Percentiles rank a stretch among this genome's conserved stretches.
These are phyloP conservation scores for Moricandia moricandioides DNA, from an alignment of 345 rosid genomes.

Conservation along the genomic window DNA sequence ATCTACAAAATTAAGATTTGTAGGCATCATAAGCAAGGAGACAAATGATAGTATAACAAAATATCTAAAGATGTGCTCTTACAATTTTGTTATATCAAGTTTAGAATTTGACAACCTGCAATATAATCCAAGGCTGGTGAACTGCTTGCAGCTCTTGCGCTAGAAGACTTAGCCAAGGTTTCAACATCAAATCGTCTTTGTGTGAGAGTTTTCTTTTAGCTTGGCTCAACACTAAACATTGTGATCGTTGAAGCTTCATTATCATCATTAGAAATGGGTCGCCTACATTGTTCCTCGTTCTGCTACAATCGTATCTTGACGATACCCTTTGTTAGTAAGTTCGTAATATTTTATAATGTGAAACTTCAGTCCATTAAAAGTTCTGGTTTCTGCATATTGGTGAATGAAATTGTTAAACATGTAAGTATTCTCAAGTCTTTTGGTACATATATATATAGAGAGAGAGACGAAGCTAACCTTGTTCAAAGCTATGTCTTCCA, in stretches of 20 bases:
- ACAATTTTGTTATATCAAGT: too few species aligned
- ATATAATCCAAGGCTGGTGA: too few species aligned
- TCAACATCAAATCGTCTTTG: conserved; percentile 55
- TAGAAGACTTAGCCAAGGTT: conserved; percentile 27
- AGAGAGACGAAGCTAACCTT: conserved; percentile 46
- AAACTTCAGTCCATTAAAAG: conserved; percentile 44
- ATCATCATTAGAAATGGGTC: conserved; percentile 45
- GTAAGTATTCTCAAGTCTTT: neutral
- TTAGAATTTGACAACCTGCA: too few species aligned
- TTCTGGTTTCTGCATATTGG: conserved; percentile 57
- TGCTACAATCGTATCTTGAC: neutral
- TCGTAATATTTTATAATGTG: conserved; percentile 64
- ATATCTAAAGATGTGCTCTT: too few species aligned
- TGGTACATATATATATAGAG: neutral
- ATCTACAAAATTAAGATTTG: too few species aligned
- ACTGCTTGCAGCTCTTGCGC: too few species aligned
- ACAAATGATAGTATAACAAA: too few species aligned
- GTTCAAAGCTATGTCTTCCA: conserved; percentile 25
- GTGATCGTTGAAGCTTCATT: conserved; percentile 44
- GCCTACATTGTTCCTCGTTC: conserved; percentile 45
- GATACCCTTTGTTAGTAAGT: conserved; percentile 66
- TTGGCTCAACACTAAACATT: conserved; percentile 61
- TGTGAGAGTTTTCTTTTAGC: conserved; percentile 44
- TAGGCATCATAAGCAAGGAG: too few species aligned
- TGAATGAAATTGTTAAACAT: conserved; percentile 6